Percentiles rank a stretch among this genome's conserved stretches.
These are phyloP conservation scores for Sarocladiaceae sp. DNA, from an alignment of 2,329 filamentous ascomycete genomes.

Conservation along the genomic window DNA sequence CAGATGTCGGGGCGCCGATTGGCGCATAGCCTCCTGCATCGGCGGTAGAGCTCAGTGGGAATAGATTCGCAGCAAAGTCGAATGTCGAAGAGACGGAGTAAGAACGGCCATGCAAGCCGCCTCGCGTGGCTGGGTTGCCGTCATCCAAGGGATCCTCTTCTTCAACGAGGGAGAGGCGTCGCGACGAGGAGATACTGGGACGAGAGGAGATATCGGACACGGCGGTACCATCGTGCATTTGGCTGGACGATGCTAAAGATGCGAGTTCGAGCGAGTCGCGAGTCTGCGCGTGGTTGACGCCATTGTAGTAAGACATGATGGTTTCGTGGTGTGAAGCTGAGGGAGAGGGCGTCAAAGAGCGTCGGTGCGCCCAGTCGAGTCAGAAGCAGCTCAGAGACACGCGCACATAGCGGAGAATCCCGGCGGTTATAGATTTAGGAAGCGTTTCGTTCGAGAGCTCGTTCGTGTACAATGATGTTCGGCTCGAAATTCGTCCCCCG, in stretches of 20 bases:
- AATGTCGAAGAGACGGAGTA: slow-evolving; percentile 92
- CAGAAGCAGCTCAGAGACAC: neutral
- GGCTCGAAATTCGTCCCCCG: neutral
- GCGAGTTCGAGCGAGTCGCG: slow-evolving; percentile 96
- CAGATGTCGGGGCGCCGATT: slow-evolving; percentile 67
- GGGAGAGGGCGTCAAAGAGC: too few species aligned
- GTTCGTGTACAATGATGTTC: neutral
- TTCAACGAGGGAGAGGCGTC: slow-evolving; percentile 74
- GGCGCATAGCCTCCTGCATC: slow-evolving; percentile 71
- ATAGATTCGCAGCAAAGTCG: slow-evolving; percentile 89
- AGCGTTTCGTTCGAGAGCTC: neutral
- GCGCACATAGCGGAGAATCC: slow-evolving; percentile 4
- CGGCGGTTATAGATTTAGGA: neutral
- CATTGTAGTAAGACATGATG: slow-evolving; percentile 6
- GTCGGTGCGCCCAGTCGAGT: too few species aligned
- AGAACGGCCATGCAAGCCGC: slow-evolving; percentile 48
- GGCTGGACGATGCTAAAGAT: slow-evolving; percentile 80
- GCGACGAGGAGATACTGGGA: slow-evolving; percentile 87
- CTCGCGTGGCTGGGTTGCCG: slow-evolving; percentile 40
- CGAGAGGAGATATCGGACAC: slow-evolving; percentile 63
- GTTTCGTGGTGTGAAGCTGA: neutral
- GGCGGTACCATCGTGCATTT: slow-evolving; percentile 32
- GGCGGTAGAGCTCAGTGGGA: slow-evolving; percentile 80
- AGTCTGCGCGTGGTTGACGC: slow-evolving; percentile 37
- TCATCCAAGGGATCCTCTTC: slow-evolving; percentile 70